Percentiles rank a stretch among this genome's conserved stretches.
Conservation (phyloP, 2,329 filamentous ascomycete genomes). For the Dactylonectria estremocensis region DNA sequence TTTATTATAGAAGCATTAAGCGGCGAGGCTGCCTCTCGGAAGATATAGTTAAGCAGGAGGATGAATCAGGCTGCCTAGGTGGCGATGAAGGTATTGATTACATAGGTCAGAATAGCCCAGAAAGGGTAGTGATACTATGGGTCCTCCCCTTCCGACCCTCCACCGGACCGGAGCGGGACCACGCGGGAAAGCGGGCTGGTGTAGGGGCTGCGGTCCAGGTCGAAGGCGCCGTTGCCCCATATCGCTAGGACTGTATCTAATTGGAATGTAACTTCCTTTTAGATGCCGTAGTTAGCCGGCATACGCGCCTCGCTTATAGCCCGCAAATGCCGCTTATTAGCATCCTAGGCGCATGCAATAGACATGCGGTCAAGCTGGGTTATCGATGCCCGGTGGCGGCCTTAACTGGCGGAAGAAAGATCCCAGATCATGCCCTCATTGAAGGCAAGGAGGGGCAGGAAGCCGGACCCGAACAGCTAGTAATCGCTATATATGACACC, state of each 20-base stretch:
- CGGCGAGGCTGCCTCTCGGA: background rate
- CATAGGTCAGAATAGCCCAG: background rate
- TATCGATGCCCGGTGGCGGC: background rate
- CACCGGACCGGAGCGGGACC: too few relatives aligned
- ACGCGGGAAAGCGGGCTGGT: background rate
- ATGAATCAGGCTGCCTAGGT: background rate
- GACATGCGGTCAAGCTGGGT: background rate
- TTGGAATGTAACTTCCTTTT: constrained; percentile 2
- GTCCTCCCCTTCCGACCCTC: background rate
- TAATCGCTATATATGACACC: constrained; percentile 26
- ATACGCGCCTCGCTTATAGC: constrained; percentile 9
- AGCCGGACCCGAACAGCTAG: constrained; percentile 10
- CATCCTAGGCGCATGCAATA: constrained; percentile 13
- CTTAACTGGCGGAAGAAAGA: background rate
- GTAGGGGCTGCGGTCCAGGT: background rate
- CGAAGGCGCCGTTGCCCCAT: background rate
- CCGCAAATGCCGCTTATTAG: constrained; percentile 21
- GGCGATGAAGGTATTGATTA: background rate
- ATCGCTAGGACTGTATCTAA: constrained; percentile 1
- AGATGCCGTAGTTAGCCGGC: background rate
- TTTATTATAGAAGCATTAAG: too few relatives aligned
- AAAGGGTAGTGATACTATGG: background rate
- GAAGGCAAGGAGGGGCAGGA: constrained; percentile 20
- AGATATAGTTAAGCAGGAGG: background rate
- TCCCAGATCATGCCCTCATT: constrained; percentile 12